Evolutionary conservation across 257 asterid species (phyloP), one percentile per base, ranked within the genome.

Genomic region (Petrea volubilis): DNA sequence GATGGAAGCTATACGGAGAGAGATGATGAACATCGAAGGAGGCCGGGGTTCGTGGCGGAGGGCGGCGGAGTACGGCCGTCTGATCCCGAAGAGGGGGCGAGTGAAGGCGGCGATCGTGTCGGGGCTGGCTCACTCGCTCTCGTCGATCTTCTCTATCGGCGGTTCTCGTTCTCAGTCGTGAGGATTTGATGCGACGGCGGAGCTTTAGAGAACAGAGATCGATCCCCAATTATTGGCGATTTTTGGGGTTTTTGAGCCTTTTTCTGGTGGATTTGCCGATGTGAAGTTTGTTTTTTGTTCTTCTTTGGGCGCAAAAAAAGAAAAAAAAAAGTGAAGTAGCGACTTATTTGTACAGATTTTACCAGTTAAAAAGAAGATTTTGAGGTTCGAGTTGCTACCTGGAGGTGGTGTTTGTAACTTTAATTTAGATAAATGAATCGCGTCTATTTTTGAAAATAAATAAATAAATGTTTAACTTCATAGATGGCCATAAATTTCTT

Each of bases 11-110:
- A 2, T 17, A 23, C 50, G 44, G 9, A 4, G 24, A 44, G 25
- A n/a, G 3, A 13, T 44, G 1, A 17, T 75, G 78, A 78, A 23
- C 15, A 20, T 79, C 70, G 77, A 72, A 73, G 76, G 84, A 73
- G 76, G 84, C 4, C 80, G 80, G 13, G 62, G 65, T 24, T 60
- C 72, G 41, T 23, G 21, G 24, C 67, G 81, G 74, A 83, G 93
- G 74, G 41, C 20, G 60, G 83, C 59, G 44, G 81, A 63, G 36
- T 79, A 80, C 61, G 72, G 85, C 23, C 79, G 95, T 15, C 92
- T 78, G 71, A 85, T 90, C 5, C 96, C 96, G 15, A 85, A 41
- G 66, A 79, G 96, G 65, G 95, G 96, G 38, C 90, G 84, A 68
- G 95, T 90, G 82, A 90, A 85, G 78, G 85, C 72, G 53, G 85